A percentile compares a stretch with the other conserved stretches of the same genome.
Conservation (phyloP, 179 eudicot species). For the Vitellaria paradoxa region DNA sequence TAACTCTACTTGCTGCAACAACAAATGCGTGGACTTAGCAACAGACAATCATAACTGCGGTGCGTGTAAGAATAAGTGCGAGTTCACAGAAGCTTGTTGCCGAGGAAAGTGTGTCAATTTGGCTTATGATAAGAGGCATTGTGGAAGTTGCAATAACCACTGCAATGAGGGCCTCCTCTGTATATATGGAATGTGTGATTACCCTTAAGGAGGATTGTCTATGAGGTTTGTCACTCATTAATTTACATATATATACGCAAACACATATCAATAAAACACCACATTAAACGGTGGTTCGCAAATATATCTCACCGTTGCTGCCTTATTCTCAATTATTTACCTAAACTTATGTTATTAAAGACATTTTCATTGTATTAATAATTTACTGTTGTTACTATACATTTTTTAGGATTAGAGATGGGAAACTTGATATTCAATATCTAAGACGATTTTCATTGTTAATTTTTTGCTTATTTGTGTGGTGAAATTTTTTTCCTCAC, state of each 20-base stretch:
- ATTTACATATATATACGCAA: not conserved
- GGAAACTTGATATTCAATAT: not conserved
- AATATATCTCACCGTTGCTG: not conserved
- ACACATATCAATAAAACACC: conserved; percentile 9
- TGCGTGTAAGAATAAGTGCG: conserved; percentile 52
- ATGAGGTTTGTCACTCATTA: conserved; percentile 6
- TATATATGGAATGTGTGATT: conserved; percentile 59
- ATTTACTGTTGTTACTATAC: not conserved
- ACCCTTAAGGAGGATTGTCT: conserved; percentile 31
- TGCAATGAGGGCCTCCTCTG: conserved; percentile 39
- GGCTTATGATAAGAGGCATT: conserved; percentile 54
- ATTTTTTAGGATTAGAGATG: not conserved
- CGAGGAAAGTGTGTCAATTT: conserved; percentile 52
- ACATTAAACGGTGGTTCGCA: not conserved
- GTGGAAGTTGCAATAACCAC: conserved; percentile 46
- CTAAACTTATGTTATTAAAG: not conserved
- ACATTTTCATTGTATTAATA: not conserved
- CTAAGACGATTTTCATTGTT: not conserved
- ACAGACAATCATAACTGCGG: conserved; percentile 48
- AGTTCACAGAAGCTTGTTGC: conserved; percentile 43
- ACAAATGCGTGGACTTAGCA: conserved; percentile 55
- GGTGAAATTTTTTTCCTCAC: not conserved
- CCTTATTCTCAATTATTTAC: not conserved
- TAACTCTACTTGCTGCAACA: conserved; percentile 57
- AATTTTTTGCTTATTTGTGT: not conserved